Conservation (phyloP, 1,139 yeast species). For the Lodderomyces orthopsilosis region DNA sequence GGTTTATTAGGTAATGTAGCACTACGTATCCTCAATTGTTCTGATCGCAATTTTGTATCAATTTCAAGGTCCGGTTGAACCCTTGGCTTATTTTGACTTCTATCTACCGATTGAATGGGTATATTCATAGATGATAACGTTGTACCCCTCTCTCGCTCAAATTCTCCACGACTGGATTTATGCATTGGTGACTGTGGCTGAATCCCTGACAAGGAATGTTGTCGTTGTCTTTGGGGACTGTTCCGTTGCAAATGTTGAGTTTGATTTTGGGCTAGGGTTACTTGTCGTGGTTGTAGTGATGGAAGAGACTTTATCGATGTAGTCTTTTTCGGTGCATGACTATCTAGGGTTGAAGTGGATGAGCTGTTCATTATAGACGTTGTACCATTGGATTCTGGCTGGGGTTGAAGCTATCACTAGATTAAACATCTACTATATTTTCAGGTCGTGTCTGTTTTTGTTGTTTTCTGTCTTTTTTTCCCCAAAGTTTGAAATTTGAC, state of each 20-base stretch:
- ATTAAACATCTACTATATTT: neutral
- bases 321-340: constrained; percentile 1
- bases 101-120: constrained; percentile 14
- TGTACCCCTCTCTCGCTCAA: constrained; percentile 16
- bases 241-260: neutral
- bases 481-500: neutral
- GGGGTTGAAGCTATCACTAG: neutral
- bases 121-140: constrained; percentile 22
- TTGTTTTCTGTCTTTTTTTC: neutral
- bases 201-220: constrained; percentile 1
- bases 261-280: neutral
- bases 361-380: neutral
- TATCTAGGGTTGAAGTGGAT: constrained; percentile 1
- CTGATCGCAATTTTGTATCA: constrained; percentile 1
- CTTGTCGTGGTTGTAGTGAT: constrained; percentile 2
- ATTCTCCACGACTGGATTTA: constrained; percentile 4
- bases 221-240: neutral
- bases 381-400: too few relatives aligned
- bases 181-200: constrained; percentile 5
- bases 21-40: constrained; percentile 9
- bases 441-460: neutral
- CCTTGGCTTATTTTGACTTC: constrained; percentile 2
- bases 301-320: constrained; percentile 3
- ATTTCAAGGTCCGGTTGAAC: neutral
- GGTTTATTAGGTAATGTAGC: constrained; percentile 9